Conservation (phyloP, 495 filamentous ascomycete genomes). For the Penicillium chermesinum region DNA sequence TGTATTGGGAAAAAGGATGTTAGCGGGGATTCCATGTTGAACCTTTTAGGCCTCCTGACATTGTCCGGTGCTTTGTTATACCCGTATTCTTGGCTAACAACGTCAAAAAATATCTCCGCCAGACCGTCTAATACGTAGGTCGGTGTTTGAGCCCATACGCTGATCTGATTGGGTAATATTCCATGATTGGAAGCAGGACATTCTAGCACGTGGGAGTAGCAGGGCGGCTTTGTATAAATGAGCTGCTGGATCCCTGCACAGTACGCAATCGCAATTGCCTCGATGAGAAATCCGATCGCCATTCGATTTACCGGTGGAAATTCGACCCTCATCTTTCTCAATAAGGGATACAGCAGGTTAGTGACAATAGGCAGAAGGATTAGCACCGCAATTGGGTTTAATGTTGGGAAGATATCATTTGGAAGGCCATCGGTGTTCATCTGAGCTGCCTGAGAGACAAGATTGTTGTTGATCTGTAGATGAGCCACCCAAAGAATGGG, state of each 20-base stretch:
- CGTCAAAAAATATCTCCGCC: conserved; percentile 54
- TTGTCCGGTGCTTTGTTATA: conserved; percentile 28
- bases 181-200: conserved; percentile 24
- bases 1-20: too few species aligned
- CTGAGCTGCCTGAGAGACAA: conserved; percentile 51
- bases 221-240: conserved; percentile 36
- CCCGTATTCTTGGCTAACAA: conserved; percentile 47
- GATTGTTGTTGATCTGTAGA: conserved; percentile 40
- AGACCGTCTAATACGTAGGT: conserved; percentile 53
- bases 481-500: conserved; percentile 26
- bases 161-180: conserved; percentile 36
- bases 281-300: conserved; percentile 41
- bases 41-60: too few species aligned
- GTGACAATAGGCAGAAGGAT: conserved; percentile 46
- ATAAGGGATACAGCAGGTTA: conserved; percentile 38
- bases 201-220: conserved; percentile 43
- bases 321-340: conserved; percentile 30
- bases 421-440: conserved; percentile 38
- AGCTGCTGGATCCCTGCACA: conserved; percentile 42
- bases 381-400: conserved; percentile 24
- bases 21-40: too few species aligned
- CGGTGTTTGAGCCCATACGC: conserved; percentile 50
- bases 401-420: conserved; percentile 10
- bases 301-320: conserved; percentile 51
- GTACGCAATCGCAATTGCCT: conserved; percentile 44